Evolutionary conservation across 2,329 filamentous ascomycete genomes (phyloP), one percentile per base, ranked within the genome.

Genomic region (Phoma sp.): DNA sequence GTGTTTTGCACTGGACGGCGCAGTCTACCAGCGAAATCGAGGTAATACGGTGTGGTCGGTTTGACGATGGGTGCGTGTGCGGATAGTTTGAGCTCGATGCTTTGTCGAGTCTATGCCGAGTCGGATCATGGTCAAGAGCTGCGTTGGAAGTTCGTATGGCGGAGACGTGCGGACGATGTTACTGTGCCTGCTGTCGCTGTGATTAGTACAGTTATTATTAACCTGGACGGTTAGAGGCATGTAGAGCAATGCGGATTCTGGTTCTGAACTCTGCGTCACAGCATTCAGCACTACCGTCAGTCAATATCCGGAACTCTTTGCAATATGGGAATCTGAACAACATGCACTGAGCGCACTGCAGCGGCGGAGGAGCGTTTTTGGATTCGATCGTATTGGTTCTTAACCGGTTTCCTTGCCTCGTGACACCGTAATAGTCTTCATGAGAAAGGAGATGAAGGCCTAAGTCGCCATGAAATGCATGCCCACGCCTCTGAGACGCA

Each of bases 311-410:
- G 29, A 25, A 14, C 15, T 34, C 18, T 7, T 12, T n/a, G 15
- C 15, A 18, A 15, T 15, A 15, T 34, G 10, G 11, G 18, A 17
- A 3, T 11, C 11, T 18, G 17, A 7, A 42, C n/a, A 21, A 14
- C 15, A 34, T 15, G 33, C 39, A 28, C 30, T 34, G 15, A 50
- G 36, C 36, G 39, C 23, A 29, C 15, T 45, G 21, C 37, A 42
- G 34, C 28, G 45, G 46, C 39, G 51, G 39, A 40, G 33, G 45
- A 49, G 47, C 34, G 53, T 55, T 65, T 61, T 56, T 68, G 61
- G 62, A 67, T 65, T 70, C 66, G 59, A 62, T 70, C 61, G 61
- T 66, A 64, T 66, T 66, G 62, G 56, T 57, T 61, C 64, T 62
- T 57, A 62, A 60, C 58, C 64, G 46, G 57, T 56, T 64, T 60